Evolutionary conservation across 306 rosid genomes (phyloP).

Genomic region (Luffa aegyptiaca): DNA sequence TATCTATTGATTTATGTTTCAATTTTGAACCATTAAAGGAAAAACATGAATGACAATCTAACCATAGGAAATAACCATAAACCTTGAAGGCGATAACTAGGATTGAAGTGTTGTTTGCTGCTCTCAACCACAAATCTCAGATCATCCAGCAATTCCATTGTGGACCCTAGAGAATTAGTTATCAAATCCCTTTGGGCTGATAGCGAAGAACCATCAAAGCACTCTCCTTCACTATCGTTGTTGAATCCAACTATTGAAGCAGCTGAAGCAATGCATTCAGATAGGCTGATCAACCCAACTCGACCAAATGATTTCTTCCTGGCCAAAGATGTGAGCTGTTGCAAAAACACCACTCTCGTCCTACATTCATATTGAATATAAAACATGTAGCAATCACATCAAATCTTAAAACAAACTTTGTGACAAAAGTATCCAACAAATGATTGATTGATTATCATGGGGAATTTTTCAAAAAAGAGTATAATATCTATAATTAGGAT

Average conservation of each 20-base stretch:
- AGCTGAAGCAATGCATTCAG: conserved; percentile 81
- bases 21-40: conserved; percentile 13
- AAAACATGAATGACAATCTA: conserved; percentile 23
- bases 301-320: conserved; percentile 66
- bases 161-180: conserved; percentile 25
- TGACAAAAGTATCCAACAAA: neutral
- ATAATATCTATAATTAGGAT: neutral
- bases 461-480: neutral
- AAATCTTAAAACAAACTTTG: conserved; percentile 7
- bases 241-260: conserved; percentile 31
- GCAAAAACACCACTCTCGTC: conserved; percentile 49
- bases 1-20: conserved; percentile 9
- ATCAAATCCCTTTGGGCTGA: conserved; percentile 16
- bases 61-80: conserved; percentile 23
- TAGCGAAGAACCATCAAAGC: conserved; percentile 19
- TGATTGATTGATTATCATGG: neutral
- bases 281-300: conserved; percentile 82
- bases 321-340: conserved; percentile 59
- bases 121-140: conserved; percentile 71
- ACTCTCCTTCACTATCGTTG: conserved; percentile 22
- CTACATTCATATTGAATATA: conserved; percentile 31
- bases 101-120: conserved; percentile 96
- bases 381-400: neutral
- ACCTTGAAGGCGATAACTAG: conserved; percentile 87
- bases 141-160: conserved; percentile 44